Conservation (phyloP, 805 yeast species). For the Candida peoriensis region DNA sequence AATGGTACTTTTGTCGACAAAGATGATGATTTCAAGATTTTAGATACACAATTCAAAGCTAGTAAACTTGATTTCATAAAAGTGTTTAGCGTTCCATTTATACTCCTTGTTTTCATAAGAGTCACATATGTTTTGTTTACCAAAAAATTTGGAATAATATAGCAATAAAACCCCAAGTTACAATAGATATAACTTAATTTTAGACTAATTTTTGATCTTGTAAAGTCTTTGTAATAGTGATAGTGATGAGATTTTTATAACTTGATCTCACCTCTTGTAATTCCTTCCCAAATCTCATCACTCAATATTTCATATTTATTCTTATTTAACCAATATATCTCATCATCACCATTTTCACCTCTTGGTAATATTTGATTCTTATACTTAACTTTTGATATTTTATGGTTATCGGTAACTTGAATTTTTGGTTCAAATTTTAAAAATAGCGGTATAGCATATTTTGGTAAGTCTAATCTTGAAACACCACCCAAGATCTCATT, state of each 20-base stretch:
- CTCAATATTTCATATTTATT: constrained; percentile 52
- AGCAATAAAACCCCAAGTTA: no score
- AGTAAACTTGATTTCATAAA: constrained; percentile 24
- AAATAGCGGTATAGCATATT: constrained; percentile 82
- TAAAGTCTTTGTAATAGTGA: no score
- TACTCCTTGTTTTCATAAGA: constrained; percentile 18
- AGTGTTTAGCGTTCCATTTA: constrained; percentile 29
- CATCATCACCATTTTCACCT: constrained; percentile 55
- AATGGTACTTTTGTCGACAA: constrained; percentile 43
- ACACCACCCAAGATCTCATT: constrained; percentile 34
- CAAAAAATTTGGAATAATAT: no score
- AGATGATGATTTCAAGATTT: constrained; percentile 13
- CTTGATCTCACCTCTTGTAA: constrained; percentile 19
- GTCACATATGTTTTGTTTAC: neutral
- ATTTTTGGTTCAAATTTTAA: constrained; percentile 61
- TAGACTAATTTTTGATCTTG: neutral
- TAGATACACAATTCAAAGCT: constrained; percentile 17
- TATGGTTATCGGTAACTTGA: constrained; percentile 73
- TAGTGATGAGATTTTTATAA: no score
- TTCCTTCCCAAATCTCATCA: constrained; percentile 47
- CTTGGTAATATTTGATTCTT: constrained; percentile 66
- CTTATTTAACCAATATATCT: constrained; percentile 66
- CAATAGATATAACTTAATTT: no score
- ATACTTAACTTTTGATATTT: constrained; percentile 65
- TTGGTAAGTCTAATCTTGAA: constrained; percentile 53